phyloP scores from a whole-genome alignment of 2,329 filamentous ascomycete species.

The Teratosphaeria pseudoeucalypti region DNA sequence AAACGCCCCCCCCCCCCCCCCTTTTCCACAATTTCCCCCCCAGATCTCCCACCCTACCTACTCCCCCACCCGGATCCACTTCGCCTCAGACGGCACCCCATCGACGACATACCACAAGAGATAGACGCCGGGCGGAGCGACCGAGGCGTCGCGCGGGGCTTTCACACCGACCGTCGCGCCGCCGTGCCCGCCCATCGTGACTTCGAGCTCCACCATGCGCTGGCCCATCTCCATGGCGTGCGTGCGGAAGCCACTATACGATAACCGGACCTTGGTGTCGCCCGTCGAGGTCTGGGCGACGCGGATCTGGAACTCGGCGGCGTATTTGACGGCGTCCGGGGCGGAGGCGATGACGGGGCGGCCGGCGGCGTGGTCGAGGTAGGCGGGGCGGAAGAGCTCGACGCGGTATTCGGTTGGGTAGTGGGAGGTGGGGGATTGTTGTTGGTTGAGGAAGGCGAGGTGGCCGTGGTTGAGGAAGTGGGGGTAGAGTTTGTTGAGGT shows the following conservation, averaged over 20 bases:
- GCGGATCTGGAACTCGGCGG: neutral
- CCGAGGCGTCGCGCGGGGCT: neutral
- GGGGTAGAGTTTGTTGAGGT: neutral
- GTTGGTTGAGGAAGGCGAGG: neutral
- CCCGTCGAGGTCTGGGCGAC: neutral
- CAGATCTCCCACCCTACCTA: no score
- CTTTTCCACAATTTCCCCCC: no score
- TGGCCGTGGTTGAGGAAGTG: neutral
- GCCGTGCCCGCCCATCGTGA: neutral
- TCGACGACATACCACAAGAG: neutral
- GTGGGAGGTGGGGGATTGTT: neutral
- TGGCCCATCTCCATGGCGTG: neutral
- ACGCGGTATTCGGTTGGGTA: neutral
- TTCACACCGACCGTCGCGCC: neutral
- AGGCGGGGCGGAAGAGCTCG: neutral
- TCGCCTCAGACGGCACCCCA: neutral
- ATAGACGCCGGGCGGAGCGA: neutral
- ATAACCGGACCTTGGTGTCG: neutral
- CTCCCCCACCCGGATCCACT: neutral
- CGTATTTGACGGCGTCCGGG: neutral
- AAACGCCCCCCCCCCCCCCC: no score
- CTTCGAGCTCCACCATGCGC: neutral
- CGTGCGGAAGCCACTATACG: neutral
- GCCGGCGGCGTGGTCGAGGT: neutral
- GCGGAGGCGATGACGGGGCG: neutral